Conservation (phyloP, 1,139 yeast species). For the Entelexis sorbosivorans region DNA sequence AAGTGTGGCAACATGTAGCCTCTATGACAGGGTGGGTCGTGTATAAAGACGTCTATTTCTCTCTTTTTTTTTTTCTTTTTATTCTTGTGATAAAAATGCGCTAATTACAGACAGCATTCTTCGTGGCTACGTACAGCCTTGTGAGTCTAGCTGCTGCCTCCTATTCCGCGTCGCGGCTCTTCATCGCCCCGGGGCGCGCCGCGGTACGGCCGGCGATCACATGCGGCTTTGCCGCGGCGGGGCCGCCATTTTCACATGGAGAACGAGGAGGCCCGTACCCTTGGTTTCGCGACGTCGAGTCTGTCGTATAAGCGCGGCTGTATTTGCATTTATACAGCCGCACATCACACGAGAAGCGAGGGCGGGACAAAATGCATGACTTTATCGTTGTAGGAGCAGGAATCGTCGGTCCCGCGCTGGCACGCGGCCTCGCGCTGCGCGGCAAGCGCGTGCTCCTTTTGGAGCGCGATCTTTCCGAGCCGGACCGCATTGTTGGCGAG, state of each 20-base stretch:
- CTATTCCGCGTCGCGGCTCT: too few species aligned
- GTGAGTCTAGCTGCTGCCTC: too few species aligned
- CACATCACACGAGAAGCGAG: not conserved
- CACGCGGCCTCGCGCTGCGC: slow-evolving; percentile 80
- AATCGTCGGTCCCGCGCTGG: slow-evolving; percentile 87
- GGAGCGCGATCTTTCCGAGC: slow-evolving; percentile 84
- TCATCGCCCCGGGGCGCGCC: too few species aligned
- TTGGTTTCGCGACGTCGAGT: slow-evolving; percentile 1
- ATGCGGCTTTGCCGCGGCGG: not conserved
- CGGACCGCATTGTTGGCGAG: slow-evolving; percentile 96
- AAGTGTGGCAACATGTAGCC: too few species aligned
- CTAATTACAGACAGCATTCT: too few species aligned
- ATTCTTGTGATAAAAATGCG: too few species aligned
- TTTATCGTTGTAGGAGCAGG: slow-evolving; percentile 86
- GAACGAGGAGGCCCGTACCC: slow-evolving; percentile 1
- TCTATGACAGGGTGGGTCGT: too few species aligned
- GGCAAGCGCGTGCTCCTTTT: slow-evolving; percentile 56
- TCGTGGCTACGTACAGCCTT: too few species aligned
- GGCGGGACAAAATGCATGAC: slow-evolving; percentile 34
- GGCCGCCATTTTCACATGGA: not conserved
- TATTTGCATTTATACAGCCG: not conserved
- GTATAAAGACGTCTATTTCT: too few species aligned
- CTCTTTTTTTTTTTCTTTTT: too few species aligned
- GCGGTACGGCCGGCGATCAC: not conserved
- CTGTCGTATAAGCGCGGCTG: not conserved